A percentile compares a stretch with the other conserved stretches of the same genome.
Conservation (phyloP, 495 filamentous ascomycete species). For the Platismatia glauca region DNA sequence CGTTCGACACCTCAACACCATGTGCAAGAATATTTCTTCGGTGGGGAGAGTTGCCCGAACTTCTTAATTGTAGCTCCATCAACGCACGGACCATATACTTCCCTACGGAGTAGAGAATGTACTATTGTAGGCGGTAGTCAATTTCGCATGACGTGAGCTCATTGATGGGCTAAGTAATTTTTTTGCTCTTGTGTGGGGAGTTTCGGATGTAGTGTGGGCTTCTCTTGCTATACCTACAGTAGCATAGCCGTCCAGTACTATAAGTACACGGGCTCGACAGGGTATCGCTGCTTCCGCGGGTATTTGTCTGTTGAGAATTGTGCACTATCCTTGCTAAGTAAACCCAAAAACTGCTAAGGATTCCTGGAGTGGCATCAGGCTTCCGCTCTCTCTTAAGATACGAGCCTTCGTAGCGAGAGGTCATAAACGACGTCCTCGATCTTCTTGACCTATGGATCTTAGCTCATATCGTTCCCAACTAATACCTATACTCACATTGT, state of each 20-base stretch:
- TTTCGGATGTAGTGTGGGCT: neutral
- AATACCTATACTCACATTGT: conserved; percentile 50
- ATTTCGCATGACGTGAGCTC: neutral
- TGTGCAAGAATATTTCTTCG: neutral
- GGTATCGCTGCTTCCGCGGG: neutral
- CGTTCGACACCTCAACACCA: neutral
- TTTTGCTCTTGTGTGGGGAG: neutral
- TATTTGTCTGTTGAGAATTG: neutral
- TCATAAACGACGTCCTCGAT: conserved; percentile 98
- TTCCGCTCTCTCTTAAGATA: conserved; percentile 36
- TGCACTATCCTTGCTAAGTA: neutral
- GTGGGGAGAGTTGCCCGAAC: neutral
- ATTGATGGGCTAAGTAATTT: neutral
- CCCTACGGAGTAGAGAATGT: no score
- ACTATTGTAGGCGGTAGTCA: neutral
- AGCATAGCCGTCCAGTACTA: neutral
- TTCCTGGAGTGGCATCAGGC: neutral
- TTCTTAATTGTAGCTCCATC: neutral
- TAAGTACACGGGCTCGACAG: neutral
- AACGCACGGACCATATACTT: neutral
- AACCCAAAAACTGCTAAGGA: neutral
- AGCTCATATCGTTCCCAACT: neutral
- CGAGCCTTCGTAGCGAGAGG: conserved; percentile 72
- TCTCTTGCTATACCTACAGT: neutral
- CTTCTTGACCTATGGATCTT: conserved; percentile 63